A percentile compares a stretch with the other conserved stretches of the same genome.
Evolutionary conservation across 2,329 filamentous ascomycete species (phyloP).

Genomic region (Aspergillus japonicus): DNA sequence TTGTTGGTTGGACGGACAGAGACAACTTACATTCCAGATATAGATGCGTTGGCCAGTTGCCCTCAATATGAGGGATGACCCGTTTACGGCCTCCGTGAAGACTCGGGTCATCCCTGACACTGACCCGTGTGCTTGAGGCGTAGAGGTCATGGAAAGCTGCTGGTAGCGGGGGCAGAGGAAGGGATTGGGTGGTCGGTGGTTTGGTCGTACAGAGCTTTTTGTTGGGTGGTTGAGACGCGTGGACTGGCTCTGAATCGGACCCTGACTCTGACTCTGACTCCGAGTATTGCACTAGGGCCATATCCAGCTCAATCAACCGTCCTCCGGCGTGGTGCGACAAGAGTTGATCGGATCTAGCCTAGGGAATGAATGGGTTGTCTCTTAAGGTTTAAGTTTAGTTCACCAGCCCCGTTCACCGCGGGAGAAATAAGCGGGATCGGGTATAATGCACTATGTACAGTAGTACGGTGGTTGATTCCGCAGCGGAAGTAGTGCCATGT

Average conservation of each 20-base stretch:
- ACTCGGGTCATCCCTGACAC: constrained; percentile 75
- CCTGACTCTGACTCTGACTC: constrained; percentile 43
- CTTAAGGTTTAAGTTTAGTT: too few relatives aligned
- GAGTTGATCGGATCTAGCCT: neutral
- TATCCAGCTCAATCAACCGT: constrained; percentile 28
- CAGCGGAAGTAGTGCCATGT: too few relatives aligned
- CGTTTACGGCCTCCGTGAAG: constrained; percentile 84
- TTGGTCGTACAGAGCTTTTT: constrained; percentile 24
- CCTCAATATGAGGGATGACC: constrained; percentile 76
- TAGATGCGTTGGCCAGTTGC: constrained; percentile 90
- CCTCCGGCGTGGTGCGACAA: neutral
- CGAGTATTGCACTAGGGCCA: constrained; percentile 67
- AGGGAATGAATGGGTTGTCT: too few relatives aligned
- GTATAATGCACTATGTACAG: too few relatives aligned
- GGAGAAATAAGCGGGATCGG: too few relatives aligned
- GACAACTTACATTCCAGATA: constrained; percentile 77
- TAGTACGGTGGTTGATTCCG: too few relatives aligned
- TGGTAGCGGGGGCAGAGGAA: constrained; percentile 70
- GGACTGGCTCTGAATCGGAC: constrained; percentile 2
- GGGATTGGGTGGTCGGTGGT: constrained; percentile 12
- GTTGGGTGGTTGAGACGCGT: constrained; percentile 18
- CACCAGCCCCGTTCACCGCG: too few relatives aligned
- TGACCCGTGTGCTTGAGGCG: constrained; percentile 73
- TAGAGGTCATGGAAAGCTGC: constrained; percentile 85
- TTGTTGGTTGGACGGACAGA: constrained; percentile 1